A percentile compares a stretch with the other conserved stretches of the same genome.
Evolutionary conservation across 2,329 filamentous ascomycete genomes (phyloP).

Genomic region (Colletotrichum cordylinicola): DNA sequence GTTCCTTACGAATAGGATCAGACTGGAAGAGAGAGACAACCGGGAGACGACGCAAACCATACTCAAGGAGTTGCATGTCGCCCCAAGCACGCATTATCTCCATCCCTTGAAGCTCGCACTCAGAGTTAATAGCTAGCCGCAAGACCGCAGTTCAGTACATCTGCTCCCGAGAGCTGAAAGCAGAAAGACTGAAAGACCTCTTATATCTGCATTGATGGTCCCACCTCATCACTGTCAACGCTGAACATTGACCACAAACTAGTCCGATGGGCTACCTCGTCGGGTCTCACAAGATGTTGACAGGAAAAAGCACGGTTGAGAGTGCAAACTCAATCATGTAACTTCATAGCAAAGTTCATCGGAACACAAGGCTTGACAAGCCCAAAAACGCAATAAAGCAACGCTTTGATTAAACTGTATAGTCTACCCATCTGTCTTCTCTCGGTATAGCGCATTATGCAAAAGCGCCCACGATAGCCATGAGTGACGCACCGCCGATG

Average conservation of each 20-base stretch:
- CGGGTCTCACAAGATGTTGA: rapidly evolving
- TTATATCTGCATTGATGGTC: not conserved
- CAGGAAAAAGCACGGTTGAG: not conserved
- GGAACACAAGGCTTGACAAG: not conserved
- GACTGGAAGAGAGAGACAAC: rapidly evolving
- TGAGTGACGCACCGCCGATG: conserved; percentile 67
- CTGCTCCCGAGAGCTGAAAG: not conserved
- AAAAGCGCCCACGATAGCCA: conserved; percentile 77
- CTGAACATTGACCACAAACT: not conserved
- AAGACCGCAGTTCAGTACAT: not conserved
- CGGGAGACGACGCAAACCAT: not conserved
- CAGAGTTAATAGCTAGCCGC: too few species aligned
- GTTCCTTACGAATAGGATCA: not conserved
- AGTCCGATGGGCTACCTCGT: not conserved
- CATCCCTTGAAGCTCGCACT: too few species aligned
- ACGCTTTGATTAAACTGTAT: not conserved
- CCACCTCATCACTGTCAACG: not conserved
- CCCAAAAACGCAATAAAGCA: not conserved
- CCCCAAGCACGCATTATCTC: rapidly evolving
- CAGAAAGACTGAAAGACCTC: not conserved
- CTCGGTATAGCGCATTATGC: conserved; percentile 47
- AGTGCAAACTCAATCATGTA: not conserved
- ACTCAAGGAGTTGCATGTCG: rapidly evolving
- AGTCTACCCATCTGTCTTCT: not conserved
- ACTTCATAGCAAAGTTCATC: not conserved